A percentile compares a stretch with the other conserved stretches of the same genome.
phyloP scores from a whole-genome alignment of 83 land plant genomes.

The Picea abies region DNA sequence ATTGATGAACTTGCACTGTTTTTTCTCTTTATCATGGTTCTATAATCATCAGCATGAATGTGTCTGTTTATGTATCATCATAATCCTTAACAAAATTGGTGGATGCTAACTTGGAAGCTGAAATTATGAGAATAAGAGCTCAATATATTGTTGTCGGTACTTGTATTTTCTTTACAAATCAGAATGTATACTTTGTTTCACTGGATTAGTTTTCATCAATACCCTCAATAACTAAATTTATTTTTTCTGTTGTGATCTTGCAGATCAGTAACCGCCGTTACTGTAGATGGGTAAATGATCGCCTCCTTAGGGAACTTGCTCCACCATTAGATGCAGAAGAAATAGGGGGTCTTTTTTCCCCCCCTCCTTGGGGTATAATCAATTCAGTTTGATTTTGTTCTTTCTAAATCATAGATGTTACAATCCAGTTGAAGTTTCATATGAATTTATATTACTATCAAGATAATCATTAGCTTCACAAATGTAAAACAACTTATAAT shows the following conservation, averaged over 20 bases:
- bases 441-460: neutral
- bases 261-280: constrained; percentile 85
- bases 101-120: neutral
- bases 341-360: constrained; percentile 94
- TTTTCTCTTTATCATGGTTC: neutral
- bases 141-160: neutral
- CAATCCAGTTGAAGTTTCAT: neutral
- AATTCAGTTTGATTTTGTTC: constrained; percentile 8
- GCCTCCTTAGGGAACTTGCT: constrained; percentile 90
- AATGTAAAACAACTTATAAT: neutral
- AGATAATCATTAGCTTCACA: neutral
- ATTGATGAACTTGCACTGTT: neutral
- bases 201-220: neutral
- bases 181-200: neutral
- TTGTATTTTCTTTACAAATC: neutral
- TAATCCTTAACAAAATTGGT: neutral
- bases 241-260: neutral
- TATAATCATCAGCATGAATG: neutral
- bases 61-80: neutral
- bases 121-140: neutral
- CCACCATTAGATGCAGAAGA: constrained; percentile 86
- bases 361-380: constrained; percentile 96
- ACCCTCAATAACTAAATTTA: too few relatives aligned
- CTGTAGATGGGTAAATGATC: constrained; percentile 93
- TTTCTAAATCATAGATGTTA: neutral